Conservation (phyloP, 2,329 filamentous ascomycete species). For the Exserohilum turcica region DNA sequence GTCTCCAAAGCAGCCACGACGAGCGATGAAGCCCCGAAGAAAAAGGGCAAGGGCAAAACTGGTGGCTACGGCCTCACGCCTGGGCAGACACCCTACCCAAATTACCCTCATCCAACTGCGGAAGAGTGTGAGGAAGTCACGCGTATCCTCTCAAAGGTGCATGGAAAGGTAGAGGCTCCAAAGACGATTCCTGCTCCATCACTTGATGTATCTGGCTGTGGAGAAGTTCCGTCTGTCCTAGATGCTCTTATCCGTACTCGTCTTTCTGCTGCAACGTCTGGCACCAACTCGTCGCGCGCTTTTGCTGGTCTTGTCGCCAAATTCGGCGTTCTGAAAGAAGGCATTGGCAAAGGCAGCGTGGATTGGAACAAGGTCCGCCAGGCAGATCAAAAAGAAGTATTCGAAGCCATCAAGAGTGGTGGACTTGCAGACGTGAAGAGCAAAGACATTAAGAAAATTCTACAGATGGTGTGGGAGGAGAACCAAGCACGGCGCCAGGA, state of each 20-base stretch:
- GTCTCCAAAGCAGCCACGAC: slow-evolving; percentile 33
- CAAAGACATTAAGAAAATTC: slow-evolving; percentile 72
- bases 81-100: slow-evolving; percentile 68
- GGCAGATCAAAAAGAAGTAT: slow-evolving; percentile 65
- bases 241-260: slow-evolving; percentile 68
- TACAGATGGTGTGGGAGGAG: slow-evolving; percentile 73
- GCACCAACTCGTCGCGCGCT: slow-evolving; percentile 66
- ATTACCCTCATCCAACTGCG: slow-evolving; percentile 66
- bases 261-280: slow-evolving; percentile 65
- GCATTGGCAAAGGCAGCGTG: slow-evolving; percentile 72
- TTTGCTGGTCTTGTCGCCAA: slow-evolving; percentile 67
- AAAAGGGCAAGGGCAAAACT: slow-evolving; percentile 45
- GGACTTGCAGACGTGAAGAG: slow-evolving; percentile 75
- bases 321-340: slow-evolving; percentile 67
- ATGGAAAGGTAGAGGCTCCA: slow-evolving; percentile 69
- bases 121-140: slow-evolving; percentile 74
- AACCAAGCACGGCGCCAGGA: slow-evolving; percentile 63
- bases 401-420: slow-evolving; percentile 70
- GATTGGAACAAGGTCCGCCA: slow-evolving; percentile 73
- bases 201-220: slow-evolving; percentile 71
- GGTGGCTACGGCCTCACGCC: slow-evolving; percentile 54
- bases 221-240: slow-evolving; percentile 68
- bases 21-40: slow-evolving; percentile 42
- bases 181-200: slow-evolving; percentile 72
- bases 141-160: slow-evolving; percentile 65